Conservation (phyloP, 352 stramenopile genomes). For the Poterioochromonas sp. region DNA sequence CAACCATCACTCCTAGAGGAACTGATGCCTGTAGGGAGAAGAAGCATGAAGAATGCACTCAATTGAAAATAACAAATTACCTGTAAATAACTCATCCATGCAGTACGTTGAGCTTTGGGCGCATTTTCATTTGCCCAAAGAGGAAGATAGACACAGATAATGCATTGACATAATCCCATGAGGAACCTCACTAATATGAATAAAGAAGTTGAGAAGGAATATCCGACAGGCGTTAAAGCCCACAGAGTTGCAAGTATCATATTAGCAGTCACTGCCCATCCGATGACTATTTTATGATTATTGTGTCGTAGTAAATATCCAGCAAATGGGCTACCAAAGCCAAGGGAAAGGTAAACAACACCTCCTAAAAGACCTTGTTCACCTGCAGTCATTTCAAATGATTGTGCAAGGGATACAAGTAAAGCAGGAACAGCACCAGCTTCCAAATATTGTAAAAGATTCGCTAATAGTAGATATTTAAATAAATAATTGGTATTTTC, state of each 20-base stretch:
- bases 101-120: constrained; percentile 54
- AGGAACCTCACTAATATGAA: constrained; percentile 60
- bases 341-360: constrained; percentile 69
- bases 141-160: constrained; percentile 68
- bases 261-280: constrained; percentile 60
- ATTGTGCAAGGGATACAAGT: constrained; percentile 65
- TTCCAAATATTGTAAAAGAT: constrained; percentile 73
- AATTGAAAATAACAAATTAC: neutral
- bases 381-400: constrained; percentile 60
- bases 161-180: constrained; percentile 64
- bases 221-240: constrained; percentile 54
- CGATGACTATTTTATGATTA: constrained; percentile 56
- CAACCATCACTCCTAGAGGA: constrained; percentile 27
- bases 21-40: constrained; percentile 12
- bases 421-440: constrained; percentile 66
- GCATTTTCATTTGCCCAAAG: constrained; percentile 74
- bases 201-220: constrained; percentile 61
- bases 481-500: constrained; percentile 62
- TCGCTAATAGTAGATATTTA: constrained; percentile 66
- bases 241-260: constrained; percentile 62
- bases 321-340: constrained; percentile 61
- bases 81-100: constrained; percentile 73
- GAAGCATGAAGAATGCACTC: neutral
- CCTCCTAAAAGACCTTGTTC: constrained; percentile 66
- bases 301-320: constrained; percentile 67